These are phyloP conservation scores for Eleusine indica DNA, from an alignment of 176 grass and related monocot species.

Conservation along the genomic window DNA sequence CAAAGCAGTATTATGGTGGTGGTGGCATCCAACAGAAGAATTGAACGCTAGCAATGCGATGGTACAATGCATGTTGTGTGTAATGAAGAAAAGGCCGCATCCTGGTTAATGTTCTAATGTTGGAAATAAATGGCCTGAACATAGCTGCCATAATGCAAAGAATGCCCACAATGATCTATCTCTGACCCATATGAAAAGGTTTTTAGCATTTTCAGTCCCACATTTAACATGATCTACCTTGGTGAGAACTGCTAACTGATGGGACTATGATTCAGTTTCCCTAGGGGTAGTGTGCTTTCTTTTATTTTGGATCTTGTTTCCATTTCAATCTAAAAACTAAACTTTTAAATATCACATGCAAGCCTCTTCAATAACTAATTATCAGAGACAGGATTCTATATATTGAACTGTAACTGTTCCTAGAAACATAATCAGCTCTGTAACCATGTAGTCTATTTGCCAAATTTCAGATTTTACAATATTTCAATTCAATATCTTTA, in stretches of 20 bases:
- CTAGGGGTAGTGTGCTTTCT: not conserved
- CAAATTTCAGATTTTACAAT: not conserved
- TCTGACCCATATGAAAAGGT: not conserved
- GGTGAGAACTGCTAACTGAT: not conserved
- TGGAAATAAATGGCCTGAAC: not conserved
- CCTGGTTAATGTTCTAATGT: not conserved
- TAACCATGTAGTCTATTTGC: not conserved
- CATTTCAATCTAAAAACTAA: not conserved
- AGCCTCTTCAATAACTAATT: not conserved
- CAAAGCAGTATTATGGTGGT: conserved; percentile 82
- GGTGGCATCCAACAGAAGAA: conserved; percentile 67
- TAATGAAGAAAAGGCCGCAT: not conserved
- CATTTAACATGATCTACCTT: not conserved
- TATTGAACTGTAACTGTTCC: not conserved
- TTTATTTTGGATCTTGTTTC: not conserved
- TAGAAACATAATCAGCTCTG: not conserved
- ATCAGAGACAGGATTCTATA: not conserved
- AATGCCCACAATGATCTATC: not conserved
- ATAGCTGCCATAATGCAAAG: not conserved
- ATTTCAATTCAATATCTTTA: not conserved
- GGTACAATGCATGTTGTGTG: conserved; percentile 10
- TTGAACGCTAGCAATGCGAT: conserved; percentile 8
- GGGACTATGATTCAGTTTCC: not conserved
- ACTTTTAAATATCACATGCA: not conserved
- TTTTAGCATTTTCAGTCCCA: not conserved